A percentile compares a stretch with the other conserved stretches of the same genome.
Evolutionary conservation across 2,329 filamentous ascomycete genomes (phyloP).

Genomic region (Thielaviopsis euricoi): DNA sequence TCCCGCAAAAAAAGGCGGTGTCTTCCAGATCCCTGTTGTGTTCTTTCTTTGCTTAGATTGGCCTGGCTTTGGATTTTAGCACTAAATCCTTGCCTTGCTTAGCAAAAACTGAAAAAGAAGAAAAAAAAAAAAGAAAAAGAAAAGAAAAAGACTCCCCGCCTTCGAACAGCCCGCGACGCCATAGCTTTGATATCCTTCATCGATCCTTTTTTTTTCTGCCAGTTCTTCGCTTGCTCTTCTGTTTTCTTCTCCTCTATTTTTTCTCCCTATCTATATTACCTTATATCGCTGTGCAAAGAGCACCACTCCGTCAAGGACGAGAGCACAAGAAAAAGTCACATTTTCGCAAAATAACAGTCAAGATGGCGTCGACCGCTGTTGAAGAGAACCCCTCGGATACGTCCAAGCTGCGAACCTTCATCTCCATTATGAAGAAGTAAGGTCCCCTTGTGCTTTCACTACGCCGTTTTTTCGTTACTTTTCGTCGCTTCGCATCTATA

Average conservation of each 20-base stretch:
- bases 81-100: background rate
- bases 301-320: background rate
- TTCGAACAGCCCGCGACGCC: background rate
- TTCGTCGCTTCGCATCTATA: too few species aligned
- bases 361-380: constrained; percentile 8
- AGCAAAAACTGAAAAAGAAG: too few species aligned
- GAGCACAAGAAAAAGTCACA: background rate
- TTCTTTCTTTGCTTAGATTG: background rate
- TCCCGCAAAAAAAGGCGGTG: background rate
- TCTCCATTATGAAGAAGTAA: constrained; percentile 12
- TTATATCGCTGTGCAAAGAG: background rate
- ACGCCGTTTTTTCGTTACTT: background rate
- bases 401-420: constrained; percentile 9
- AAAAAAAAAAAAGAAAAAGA: too few species aligned
- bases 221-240: background rate
- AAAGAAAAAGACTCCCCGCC: background rate
- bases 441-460: background rate
- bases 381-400: constrained; percentile 10
- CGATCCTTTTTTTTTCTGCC: background rate
- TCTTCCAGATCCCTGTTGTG: background rate
- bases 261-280: background rate
- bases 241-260: background rate
- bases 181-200: background rate
- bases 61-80: background rate
- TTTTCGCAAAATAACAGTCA: background rate